Evolutionary conservation across 2,329 filamentous ascomycete species (phyloP).

Genomic region (Ophiognomonia clavigignenti-juglandacearum): DNA sequence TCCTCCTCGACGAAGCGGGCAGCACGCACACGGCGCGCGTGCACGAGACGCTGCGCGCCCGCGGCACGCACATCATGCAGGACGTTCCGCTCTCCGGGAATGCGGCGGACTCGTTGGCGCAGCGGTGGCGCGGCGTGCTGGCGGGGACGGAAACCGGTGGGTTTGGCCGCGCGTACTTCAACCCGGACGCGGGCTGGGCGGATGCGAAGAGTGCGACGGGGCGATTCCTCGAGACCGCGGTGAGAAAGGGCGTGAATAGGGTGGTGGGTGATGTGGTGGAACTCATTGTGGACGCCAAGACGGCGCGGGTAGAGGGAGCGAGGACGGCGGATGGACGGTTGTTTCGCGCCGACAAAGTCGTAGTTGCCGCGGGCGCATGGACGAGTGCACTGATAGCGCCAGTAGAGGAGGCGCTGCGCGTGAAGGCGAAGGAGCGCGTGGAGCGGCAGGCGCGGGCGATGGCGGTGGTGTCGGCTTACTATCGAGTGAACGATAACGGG

Average conservation of each 20-base stretch:
- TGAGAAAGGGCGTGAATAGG: neutral
- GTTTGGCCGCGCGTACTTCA: neutral
- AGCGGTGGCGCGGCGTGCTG: neutral
- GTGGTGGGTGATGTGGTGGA: neutral
- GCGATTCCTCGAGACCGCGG: neutral
- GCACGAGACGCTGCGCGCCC: neutral
- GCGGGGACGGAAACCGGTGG: neutral
- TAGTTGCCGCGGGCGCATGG: slow-evolving; percentile 2
- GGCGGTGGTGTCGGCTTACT: slow-evolving; percentile 7
- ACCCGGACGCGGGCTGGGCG: neutral
- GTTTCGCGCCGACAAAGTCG: slow-evolving; percentile 1
- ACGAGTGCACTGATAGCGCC: slow-evolving; percentile 3
- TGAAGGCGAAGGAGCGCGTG: slow-evolving; percentile 2
- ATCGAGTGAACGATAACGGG: neutral
- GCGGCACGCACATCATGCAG: slow-evolving; percentile 5
- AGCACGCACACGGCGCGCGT: slow-evolving; percentile 3
- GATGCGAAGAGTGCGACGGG: neutral
- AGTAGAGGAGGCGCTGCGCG: slow-evolving; percentile 1
- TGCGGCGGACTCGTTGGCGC: too few species aligned
- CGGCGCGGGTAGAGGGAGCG: neutral
- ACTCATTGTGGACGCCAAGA: neutral
- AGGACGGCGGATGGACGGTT: neutral
- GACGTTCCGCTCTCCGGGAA: neutral
- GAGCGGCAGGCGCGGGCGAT: slow-evolving; percentile 7
- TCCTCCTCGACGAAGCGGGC: slow-evolving; percentile 3